Evolutionary conservation across 164 flowering plant genomes (phyloP).

Genomic region (Paratinospora sagittata): DNA sequence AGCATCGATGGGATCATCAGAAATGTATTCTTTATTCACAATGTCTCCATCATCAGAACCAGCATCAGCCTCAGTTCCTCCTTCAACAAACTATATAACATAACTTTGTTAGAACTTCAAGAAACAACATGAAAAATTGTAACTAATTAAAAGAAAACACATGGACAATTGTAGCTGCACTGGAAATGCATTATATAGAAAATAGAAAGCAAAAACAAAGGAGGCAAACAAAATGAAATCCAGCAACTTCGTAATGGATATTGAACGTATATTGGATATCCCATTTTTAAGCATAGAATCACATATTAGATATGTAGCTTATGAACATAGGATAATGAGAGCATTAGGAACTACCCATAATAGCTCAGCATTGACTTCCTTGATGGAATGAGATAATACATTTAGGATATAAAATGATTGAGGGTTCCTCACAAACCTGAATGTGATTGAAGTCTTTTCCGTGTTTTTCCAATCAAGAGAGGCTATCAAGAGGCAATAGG

Average conservation of each 20-base stretch:
- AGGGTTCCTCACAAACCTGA: background rate
- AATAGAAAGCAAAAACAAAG: background rate
- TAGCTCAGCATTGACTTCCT: background rate
- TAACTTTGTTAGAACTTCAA: conserved; percentile 1
- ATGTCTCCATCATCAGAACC: conserved; percentile 19
- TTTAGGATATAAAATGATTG: background rate
- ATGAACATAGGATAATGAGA: no score
- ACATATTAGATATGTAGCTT: no score
- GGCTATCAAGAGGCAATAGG: background rate
- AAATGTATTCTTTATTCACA: conserved; percentile 5
- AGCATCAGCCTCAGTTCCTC: conserved; percentile 3
- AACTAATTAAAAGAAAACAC: no score
- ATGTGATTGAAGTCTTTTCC: background rate
- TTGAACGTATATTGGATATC: no score
- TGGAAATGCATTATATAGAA: background rate
- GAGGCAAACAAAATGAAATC: background rate
- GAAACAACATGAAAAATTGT: background rate
- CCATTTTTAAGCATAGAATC: no score
- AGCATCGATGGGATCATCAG: conserved; percentile 10
- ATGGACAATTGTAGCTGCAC: background rate
- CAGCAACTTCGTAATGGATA: background rate
- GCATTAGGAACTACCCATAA: background rate
- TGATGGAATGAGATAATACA: background rate
- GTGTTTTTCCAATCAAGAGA: background rate
- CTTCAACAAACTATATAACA: conserved; percentile 22